A percentile compares a stretch with the other conserved stretches of the same genome.
Evolutionary conservation across 306 rosid genomes (phyloP).

Genomic region (Casuarina glauca): DNA sequence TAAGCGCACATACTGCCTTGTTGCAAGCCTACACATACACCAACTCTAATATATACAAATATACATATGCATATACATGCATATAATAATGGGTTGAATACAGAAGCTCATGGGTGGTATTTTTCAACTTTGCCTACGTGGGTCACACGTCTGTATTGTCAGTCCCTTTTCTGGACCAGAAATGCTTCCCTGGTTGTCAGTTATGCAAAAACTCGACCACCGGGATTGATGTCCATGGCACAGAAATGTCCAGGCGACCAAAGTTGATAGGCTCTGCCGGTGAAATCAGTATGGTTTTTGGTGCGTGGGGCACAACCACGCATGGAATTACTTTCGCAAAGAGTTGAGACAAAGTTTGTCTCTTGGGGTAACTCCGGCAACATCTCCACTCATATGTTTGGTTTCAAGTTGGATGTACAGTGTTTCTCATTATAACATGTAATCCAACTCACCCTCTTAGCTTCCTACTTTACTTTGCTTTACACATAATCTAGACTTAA

Average conservation of each 20-base stretch:
- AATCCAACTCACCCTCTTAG: constrained; percentile 47
- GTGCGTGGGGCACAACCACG: not conserved
- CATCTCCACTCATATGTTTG: not conserved
- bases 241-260: not conserved
- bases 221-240: not conserved
- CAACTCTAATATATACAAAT: not conserved
- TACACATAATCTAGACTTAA: constrained; percentile 49
- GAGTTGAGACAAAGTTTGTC: constrained; percentile 4
- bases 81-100: not conserved
- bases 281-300: not conserved
- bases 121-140: not conserved
- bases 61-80: not conserved
- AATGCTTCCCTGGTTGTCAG: not conserved
- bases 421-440: constrained; percentile 47
- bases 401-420: constrained; percentile 20
- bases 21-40: not conserved
- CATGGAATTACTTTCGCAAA: not conserved
- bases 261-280: not conserved
- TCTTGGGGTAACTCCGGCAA: not conserved
- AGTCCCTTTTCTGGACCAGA: not conserved
- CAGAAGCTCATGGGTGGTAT: not conserved
- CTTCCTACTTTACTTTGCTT: constrained; percentile 50
- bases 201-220: not conserved
- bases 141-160: not conserved
- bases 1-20: constrained; percentile 9